Percentiles rank a stretch among this genome's conserved stretches.
Conservation (phyloP, 2,329 filamentous ascomycete species). For the Bipolaris victoriae region DNA sequence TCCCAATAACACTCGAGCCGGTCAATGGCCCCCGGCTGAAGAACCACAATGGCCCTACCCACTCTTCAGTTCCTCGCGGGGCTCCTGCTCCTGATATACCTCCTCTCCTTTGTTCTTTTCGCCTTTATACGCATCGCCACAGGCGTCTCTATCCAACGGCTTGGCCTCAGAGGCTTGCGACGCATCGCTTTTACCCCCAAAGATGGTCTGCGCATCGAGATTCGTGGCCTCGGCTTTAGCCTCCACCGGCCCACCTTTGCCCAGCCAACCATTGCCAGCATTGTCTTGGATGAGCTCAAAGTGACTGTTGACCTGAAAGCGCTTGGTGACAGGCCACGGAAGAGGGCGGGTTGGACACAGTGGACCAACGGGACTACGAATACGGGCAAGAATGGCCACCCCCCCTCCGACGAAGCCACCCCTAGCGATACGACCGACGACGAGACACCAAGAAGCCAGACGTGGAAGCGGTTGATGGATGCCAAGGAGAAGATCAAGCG, state of each 20-base stretch:
- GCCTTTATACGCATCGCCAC: constrained; percentile 91
- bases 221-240: constrained; percentile 85
- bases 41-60: constrained; percentile 53
- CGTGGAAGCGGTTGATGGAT: constrained; percentile 79
- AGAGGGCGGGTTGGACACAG: constrained; percentile 38
- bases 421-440: constrained; percentile 45
- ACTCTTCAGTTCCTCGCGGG: constrained; percentile 77
- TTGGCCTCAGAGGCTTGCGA: constrained; percentile 90
- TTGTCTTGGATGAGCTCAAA: constrained; percentile 83
- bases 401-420: constrained; percentile 26
- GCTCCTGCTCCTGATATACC: constrained; percentile 82
- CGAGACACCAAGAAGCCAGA: constrained; percentile 65
- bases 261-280: constrained; percentile 93
- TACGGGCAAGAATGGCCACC: constrained; percentile 26
- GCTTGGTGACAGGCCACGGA: constrained; percentile 54
- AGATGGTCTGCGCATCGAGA: constrained; percentile 87
- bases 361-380: constrained; percentile 41
- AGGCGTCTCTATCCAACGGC: constrained; percentile 91
- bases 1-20: constrained; percentile 22
- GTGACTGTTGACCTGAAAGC: constrained; percentile 80
- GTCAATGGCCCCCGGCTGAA: constrained; percentile 36
- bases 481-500: constrained; percentile 86
- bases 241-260: constrained; percentile 95
- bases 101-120: constrained; percentile 91
- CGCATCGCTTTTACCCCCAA: constrained; percentile 87